phyloP scores from a whole-genome alignment of 2,329 filamentous ascomycete species.

The Exophiala spinifera region DNA sequence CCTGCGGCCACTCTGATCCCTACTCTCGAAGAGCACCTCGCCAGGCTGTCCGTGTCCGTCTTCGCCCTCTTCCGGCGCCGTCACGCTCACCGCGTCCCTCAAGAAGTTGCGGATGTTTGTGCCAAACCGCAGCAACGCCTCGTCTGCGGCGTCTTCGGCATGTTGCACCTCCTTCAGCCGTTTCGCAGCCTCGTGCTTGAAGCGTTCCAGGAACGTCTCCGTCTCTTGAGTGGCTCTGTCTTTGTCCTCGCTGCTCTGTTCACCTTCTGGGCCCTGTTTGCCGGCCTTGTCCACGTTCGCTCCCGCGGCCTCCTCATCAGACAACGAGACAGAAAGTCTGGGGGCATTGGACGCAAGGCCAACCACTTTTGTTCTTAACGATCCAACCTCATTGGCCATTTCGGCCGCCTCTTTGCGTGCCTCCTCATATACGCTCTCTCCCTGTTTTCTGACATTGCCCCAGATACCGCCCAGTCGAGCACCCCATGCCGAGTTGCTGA shows the following conservation, averaged over 20 bases:
- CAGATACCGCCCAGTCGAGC: constrained; percentile 82
- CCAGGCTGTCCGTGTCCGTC: constrained; percentile 38
- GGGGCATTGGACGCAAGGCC: constrained; percentile 2
- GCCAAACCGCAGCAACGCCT: constrained; percentile 88
- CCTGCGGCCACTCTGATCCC: constrained; percentile 81
- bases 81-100: constrained; percentile 83
- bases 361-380: constrained; percentile 57
- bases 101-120: constrained; percentile 86
- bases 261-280: constrained; percentile 31
- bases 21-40: constrained; percentile 85
- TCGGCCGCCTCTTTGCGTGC: constrained; percentile 81
- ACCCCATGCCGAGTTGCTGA: constrained; percentile 90
- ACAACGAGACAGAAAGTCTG: no score
- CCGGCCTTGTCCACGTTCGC: constrained; percentile 30
- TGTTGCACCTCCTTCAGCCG: constrained; percentile 83
- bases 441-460: constrained; percentile 90
- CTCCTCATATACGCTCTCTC: constrained; percentile 83
- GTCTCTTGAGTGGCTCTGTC: constrained; percentile 44
- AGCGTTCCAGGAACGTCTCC: constrained; percentile 68
- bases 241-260: constrained; percentile 29
- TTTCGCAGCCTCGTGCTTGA: constrained; percentile 74
- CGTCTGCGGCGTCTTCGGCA: constrained; percentile 93
- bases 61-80: constrained; percentile 59
- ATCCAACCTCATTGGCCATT: constrained; percentile 75
- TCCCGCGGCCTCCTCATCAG: not conserved